Conservation (phyloP, 345 rosid genomes). For the Populus ilicifolia region DNA sequence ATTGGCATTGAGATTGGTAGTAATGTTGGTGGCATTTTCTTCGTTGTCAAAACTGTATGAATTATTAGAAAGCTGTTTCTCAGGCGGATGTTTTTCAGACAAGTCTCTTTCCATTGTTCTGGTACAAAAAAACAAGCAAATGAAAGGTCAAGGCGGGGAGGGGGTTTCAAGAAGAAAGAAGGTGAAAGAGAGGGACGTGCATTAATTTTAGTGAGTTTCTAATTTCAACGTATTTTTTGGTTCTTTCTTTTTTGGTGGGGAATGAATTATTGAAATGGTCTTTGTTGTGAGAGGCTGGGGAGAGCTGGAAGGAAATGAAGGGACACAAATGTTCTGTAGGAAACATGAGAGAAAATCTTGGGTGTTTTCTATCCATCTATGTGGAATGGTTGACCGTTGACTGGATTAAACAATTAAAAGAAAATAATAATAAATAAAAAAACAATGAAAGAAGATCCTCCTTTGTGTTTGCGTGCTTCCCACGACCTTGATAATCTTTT, state of each 20-base stretch:
- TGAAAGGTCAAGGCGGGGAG: background rate
- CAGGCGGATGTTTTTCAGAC: conserved; percentile 1
- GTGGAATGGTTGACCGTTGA: conserved; percentile 16
- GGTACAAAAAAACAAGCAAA: background rate
- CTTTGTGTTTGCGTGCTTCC: too few relatives aligned
- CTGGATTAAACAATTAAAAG: background rate
- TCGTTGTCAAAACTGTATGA: background rate
- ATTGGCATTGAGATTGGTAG: background rate
- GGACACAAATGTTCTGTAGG: conserved; percentile 8
- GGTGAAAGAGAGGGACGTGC: background rate
- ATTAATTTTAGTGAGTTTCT: background rate
- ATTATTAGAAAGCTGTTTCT: background rate
- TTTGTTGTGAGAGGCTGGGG: background rate
- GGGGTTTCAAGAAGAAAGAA: background rate
- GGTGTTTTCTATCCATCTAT: background rate
- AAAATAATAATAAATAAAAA: too few relatives aligned
- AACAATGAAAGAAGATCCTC: too few relatives aligned
- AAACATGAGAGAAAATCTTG: background rate
- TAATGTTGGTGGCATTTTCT: background rate
- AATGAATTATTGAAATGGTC: conserved; percentile 18
- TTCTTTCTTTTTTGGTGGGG: background rate
- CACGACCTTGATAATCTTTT: too few relatives aligned
- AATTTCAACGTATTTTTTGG: background rate
- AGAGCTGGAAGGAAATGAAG: conserved; percentile 9
- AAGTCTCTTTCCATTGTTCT: conserved; percentile 1